Conservation (phyloP, 805 yeast species). For the Hanseniaspora nectarophila region DNA sequence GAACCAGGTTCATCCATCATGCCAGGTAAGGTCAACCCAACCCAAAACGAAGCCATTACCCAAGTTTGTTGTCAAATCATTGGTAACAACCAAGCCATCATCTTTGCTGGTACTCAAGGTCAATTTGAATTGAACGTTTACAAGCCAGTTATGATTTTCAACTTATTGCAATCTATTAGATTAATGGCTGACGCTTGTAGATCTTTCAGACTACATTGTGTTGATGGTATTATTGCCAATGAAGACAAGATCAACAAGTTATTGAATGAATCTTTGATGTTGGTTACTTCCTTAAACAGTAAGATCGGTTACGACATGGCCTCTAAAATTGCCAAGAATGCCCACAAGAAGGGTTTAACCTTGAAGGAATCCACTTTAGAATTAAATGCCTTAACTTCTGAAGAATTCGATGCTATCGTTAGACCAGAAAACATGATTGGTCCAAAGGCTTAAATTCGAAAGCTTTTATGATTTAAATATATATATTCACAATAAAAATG, state of each 20-base stretch:
- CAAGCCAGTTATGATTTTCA: constrained; percentile 91
- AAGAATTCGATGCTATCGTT: constrained; percentile 93
- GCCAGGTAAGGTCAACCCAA: constrained; percentile 99
- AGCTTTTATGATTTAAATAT: neutral
- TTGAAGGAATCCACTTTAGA: constrained; percentile 90
- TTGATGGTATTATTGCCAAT: constrained; percentile 87
- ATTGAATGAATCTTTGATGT: constrained; percentile 90
- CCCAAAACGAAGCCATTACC: constrained; percentile 96
- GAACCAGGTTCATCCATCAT: constrained; percentile 98
- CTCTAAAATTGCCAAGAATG: constrained; percentile 95
- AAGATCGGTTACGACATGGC: constrained; percentile 97
- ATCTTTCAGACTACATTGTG: constrained; percentile 90
- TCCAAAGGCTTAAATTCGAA: constrained; percentile 41
- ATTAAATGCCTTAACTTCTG: constrained; percentile 67
- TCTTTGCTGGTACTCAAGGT: constrained; percentile 97
- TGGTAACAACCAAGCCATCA: constrained; percentile 90
- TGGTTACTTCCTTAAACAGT: constrained; percentile 96
- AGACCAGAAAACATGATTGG: constrained; percentile 97
- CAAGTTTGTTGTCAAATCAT: constrained; percentile 97
- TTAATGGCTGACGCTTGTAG: constrained; percentile 77
- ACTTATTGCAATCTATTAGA: constrained; percentile 77
- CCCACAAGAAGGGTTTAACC: constrained; percentile 94
- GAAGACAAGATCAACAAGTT: constrained; percentile 73
- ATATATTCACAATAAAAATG: neutral
- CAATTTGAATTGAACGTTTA: constrained; percentile 96